phyloP scores from a whole-genome alignment of 2,329 filamentous ascomycete species.

The Pezicula neosporulosa region DNA sequence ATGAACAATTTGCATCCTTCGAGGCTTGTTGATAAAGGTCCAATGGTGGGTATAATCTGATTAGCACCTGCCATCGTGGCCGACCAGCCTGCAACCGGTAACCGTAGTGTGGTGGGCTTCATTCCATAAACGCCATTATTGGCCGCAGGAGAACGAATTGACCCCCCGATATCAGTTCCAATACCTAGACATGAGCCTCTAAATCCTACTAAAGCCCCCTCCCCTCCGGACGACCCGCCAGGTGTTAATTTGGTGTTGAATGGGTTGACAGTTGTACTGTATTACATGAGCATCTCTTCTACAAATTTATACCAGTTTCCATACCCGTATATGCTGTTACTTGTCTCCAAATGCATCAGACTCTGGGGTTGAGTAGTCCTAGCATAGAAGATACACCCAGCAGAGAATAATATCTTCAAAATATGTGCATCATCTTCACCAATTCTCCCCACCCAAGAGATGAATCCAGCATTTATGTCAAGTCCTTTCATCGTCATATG shows the following conservation, averaged over 20 bases:
- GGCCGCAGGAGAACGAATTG: slow-evolving; percentile 43
- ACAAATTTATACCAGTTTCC: slow-evolving; percentile 4
- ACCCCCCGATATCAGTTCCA: slow-evolving; percentile 50
- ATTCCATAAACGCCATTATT: slow-evolving; percentile 36
- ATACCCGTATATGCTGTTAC: slow-evolving; percentile 42
- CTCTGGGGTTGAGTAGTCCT: slow-evolving; percentile 52
- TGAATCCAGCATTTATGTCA: slow-evolving; percentile 45
- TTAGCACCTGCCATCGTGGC: slow-evolving; percentile 22
- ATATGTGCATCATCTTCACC: slow-evolving; percentile 43
- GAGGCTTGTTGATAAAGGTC: slow-evolving; percentile 50
- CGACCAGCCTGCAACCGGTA: slow-evolving; percentile 18
- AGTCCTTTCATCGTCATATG: slow-evolving; percentile 46
- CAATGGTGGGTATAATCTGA: slow-evolving; percentile 43
- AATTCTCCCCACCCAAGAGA: slow-evolving; percentile 43
- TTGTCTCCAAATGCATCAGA: slow-evolving; percentile 50
- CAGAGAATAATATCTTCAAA: slow-evolving; percentile 39
- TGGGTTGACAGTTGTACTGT: slow-evolving; percentile 35
- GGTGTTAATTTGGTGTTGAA: slow-evolving; percentile 45
- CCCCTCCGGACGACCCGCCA: slow-evolving; percentile 54
- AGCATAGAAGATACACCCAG: slow-evolving; percentile 48
- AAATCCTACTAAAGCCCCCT: slow-evolving; percentile 50
- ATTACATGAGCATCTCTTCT: background rate
- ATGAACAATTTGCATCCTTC: slow-evolving; percentile 42
- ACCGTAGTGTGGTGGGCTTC: slow-evolving; percentile 24
- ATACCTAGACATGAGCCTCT: slow-evolving; percentile 50